Base-by-base conservation (phyloP, 352 stramenopile genomes). In the Globisporangium recalcitrans region DNA sequence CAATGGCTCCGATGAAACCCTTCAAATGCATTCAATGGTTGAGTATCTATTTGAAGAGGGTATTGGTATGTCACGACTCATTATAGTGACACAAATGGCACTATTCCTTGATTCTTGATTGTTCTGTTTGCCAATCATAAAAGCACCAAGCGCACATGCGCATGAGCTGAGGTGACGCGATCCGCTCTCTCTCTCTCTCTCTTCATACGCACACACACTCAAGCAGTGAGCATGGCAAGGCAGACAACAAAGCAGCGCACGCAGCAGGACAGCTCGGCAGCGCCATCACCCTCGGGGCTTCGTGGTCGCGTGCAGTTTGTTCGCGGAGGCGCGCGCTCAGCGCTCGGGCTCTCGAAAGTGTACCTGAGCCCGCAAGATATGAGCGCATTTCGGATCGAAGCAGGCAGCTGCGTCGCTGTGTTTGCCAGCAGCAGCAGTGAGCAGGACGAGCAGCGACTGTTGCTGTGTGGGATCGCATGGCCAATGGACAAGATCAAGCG, bases 401-500 rank as follows among this genome's bases (percentile, higher is more conserved):
- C 80, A 0, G 82, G 82, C 24, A 52, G 58, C 8, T 53, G 65
- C 44, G 72, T 90, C 57, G 64, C 67, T 32, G 62, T 90, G 14
- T 58, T 67, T n/a, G 27, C 48, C 13, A 38, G 26, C 4, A 31
- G 10, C 11, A 34, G 26, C 34, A 22, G 34, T 22, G 57, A 38
- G 6, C 22, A 49, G 21, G 24, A n/a, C 3, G 46, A 24, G 14
- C 57, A 61, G 13, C 6, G 36, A 14, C 69, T 88, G 31, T 49
- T 93, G 38, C 55, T 90, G 24, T 88, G 80, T 42, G 82, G 82
- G 9, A 31, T 91, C 52, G 82, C 76, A 51, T 88, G 80, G 78
- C 80, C 80, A 11, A 82, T 91, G 62, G 77, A 90, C 56, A 90
- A 85, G 52, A 77, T 91, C 69, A 85, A 86, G 64, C 77, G 75